Base-by-base conservation (phyloP, 1,139 yeast genomes). In the Geotrichum bryndzae region DNA sequence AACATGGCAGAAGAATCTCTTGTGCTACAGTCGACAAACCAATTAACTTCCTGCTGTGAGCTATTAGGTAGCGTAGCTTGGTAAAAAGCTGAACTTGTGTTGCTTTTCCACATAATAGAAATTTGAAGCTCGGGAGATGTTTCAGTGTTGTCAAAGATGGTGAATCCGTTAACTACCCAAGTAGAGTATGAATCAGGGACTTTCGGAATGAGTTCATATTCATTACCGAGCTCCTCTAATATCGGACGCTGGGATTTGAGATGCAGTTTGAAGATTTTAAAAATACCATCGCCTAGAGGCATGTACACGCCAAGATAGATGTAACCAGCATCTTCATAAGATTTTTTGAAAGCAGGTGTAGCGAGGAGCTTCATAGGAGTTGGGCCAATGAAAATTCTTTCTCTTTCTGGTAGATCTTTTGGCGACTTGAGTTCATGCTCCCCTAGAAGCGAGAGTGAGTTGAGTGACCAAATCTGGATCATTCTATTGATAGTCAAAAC, bases 41-140 rank as follows among this genome's bases (percentile, higher is more conserved):
- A 62, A n/a, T 56, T 13, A 0, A n/a, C n/a, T 1, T 57, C 46
- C 10, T 25, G 15, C 8, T 52, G 23, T 11, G 58, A 38, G 2
- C 33, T 50, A 8, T 45, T 8, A 27, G 64, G 64, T 4, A 62
- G 41, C 6, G 50, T 41, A 10, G 53, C 52, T 33, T 57, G 68
- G 61, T 79, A 79, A 38, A 83, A 70, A 29, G 80, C 75, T 3
- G 86, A 81, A 1, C 84, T 77, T 1, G 83, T 81, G 65, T 86
- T 86, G 63, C 88, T 84, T 67, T 86, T 86, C 89, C 89, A 85
- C 54, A 86, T 74, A 1, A 83, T 74, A 68, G 77, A 73, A 8
- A 80, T 66, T 56, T 60, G 64, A 54, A 68, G 54, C 60, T 73
- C 72, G 6, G 51, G 46, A 22, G 64, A 64, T 65, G 77, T 51